phyloP scores from a whole-genome alignment of 169 alveolate genomes.

The Hepatocystis sp. region DNA sequence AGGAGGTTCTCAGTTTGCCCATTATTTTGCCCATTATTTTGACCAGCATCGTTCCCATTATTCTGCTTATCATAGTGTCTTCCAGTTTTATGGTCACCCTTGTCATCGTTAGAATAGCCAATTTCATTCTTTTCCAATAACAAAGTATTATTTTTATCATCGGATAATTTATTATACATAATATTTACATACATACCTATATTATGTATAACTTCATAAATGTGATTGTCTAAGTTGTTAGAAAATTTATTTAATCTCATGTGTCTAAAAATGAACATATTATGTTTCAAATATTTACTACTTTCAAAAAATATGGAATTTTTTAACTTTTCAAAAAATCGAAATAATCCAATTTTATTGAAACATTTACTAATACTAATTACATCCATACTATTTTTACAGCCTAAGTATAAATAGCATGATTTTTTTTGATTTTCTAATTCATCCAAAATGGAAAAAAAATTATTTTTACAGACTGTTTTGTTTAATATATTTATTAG shows the following conservation, averaged over 20 bases:
- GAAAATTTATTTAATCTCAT: slow-evolving; percentile 15
- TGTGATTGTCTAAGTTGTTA: slow-evolving; percentile 3
- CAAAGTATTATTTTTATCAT: neutral
- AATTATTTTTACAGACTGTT: slow-evolving; percentile 21
- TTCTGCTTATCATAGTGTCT: neutral
- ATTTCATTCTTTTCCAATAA: neutral
- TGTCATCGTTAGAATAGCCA: too few species aligned
- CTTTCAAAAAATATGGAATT: neutral
- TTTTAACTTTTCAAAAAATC: slow-evolving; percentile 9
- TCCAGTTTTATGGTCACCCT: too few species aligned
- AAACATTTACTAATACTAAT: slow-evolving; percentile 59
- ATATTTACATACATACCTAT: slow-evolving; percentile 42
- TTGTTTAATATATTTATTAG: slow-evolving; percentile 16
- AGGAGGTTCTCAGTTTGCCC: neutral
- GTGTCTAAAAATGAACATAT: slow-evolving; percentile 41
- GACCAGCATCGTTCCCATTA: too few species aligned
- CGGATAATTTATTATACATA: slow-evolving; percentile 16
- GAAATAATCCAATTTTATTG: slow-evolving; percentile 22
- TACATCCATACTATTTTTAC: slow-evolving; percentile 30
- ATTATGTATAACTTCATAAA: slow-evolving; percentile 29
- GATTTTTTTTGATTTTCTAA: slow-evolving; percentile 14
- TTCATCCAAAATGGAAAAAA: slow-evolving; percentile 52
- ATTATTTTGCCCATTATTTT: neutral
- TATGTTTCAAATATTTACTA: slow-evolving; percentile 17
- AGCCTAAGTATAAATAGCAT: slow-evolving; percentile 45